Conservation (phyloP, 495 filamentous ascomycete genomes). For the Cercophora scortea region DNA sequence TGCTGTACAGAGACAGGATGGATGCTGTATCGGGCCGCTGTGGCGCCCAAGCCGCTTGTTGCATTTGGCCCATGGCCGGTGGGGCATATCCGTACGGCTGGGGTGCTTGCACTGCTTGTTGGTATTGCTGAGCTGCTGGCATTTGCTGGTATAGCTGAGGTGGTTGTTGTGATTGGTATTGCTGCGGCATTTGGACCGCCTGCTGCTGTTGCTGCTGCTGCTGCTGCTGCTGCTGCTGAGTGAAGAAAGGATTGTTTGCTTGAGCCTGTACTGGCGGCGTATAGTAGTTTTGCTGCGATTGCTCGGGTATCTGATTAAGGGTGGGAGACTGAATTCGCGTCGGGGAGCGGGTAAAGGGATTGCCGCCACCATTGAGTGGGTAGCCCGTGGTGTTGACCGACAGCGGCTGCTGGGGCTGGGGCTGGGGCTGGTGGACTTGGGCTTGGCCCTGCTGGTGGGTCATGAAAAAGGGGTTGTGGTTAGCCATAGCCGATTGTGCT, state of each 20-base stretch:
- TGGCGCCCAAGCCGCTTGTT: constrained; percentile 19
- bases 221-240: constrained; percentile 22
- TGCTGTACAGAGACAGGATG: constrained; percentile 84
- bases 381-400: constrained; percentile 32
- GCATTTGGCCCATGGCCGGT: constrained; percentile 12
- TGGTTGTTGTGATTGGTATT: constrained; percentile 24
- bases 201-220: constrained; percentile 29
- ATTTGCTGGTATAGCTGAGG: constrained; percentile 32
- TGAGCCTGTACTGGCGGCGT: constrained; percentile 28
- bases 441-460: constrained; percentile 27
- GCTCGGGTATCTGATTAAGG: constrained; percentile 43
- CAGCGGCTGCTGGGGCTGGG: constrained; percentile 19
- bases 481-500: constrained; percentile 25
- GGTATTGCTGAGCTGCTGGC: constrained; percentile 22
- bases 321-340: constrained; percentile 37
- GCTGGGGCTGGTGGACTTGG: constrained; percentile 14
- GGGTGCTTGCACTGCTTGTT: constrained; percentile 24
- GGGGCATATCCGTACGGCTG: constrained; percentile 18
- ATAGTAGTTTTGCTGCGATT: constrained; percentile 43
- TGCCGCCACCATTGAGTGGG: constrained; percentile 23
- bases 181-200: constrained; percentile 28
- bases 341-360: constrained; percentile 40
- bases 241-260: constrained; percentile 49
- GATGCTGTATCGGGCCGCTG: constrained; percentile 62
- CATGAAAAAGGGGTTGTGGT: constrained; percentile 60